A percentile compares a stretch with the other conserved stretches of the same genome.
phyloP scores from a whole-genome alignment of 441 rosid species.

The Daphne laureola region DNA sequence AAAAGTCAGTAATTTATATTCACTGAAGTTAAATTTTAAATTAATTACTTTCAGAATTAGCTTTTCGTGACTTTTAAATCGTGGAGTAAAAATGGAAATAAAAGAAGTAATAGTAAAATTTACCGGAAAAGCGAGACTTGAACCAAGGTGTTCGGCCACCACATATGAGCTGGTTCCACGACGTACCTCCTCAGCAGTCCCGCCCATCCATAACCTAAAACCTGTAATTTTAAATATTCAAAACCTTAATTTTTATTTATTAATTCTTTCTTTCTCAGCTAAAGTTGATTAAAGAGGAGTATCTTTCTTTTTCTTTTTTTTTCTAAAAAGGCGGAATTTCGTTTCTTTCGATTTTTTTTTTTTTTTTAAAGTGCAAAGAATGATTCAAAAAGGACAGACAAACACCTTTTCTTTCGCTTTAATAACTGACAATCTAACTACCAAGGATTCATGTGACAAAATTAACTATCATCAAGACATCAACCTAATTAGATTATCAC shows the following conservation, averaged over 20 bases:
- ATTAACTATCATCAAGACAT: background rate
- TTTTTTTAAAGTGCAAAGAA: too few species aligned
- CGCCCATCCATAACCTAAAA: slow-evolving; percentile 90
- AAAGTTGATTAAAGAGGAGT: too few species aligned
- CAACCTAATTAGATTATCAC: slow-evolving; percentile 2
- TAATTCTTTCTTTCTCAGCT: too few species aligned
- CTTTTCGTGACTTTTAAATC: too few species aligned
- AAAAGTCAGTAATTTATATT: too few species aligned
- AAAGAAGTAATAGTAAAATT: background rate
- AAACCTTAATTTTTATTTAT: background rate
- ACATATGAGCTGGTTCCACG: slow-evolving; percentile 92
- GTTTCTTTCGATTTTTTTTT: too few species aligned
- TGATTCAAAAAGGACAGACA: too few species aligned
- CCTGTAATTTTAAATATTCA: slow-evolving; percentile 31
- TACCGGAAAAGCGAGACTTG: slow-evolving; percentile 82
- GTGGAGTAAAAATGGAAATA: background rate
- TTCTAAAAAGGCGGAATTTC: too few species aligned
- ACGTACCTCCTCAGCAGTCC: slow-evolving; percentile 80
- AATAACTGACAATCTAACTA: background rate
- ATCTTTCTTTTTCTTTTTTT: too few species aligned
- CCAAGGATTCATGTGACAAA: background rate
- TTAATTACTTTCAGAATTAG: too few species aligned
- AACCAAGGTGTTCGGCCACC: slow-evolving; percentile 89
- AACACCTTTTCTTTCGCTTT: too few species aligned
- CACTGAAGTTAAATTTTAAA: too few species aligned